Conservation (phyloP, 2,329 filamentous ascomycete species). For the Venturia nashicola region DNA sequence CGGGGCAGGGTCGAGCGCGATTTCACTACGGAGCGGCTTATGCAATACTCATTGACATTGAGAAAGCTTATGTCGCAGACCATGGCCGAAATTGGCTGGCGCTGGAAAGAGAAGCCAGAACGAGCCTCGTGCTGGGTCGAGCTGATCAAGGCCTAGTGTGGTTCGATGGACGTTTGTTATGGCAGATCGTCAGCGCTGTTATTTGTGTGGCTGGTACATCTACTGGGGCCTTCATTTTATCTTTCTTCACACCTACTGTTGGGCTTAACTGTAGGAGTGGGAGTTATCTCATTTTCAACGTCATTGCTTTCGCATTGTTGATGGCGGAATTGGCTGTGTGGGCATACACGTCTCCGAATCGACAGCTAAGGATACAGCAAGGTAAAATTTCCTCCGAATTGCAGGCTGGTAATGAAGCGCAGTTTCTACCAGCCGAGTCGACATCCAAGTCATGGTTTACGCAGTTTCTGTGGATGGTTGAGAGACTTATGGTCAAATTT, state of each 20-base stretch:
- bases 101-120: conserved; percentile 1
- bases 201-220: conserved; percentile 1
- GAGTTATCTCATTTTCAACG: conserved; percentile 5
- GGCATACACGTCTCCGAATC: neutral
- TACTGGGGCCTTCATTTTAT: conserved; percentile 7
- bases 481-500: neutral
- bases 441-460: neutral
- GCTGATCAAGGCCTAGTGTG: conserved; percentile 6
- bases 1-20: conserved; percentile 7
- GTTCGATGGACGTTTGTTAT: conserved; percentile 8
- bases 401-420: neutral
- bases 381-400: neutral
- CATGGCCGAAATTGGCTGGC: conserved; percentile 7
- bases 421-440: neutral
- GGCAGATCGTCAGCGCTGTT: conserved; percentile 4
- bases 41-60: conserved; percentile 9
- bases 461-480: neutral
- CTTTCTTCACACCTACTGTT: conserved; percentile 8
- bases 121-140: conserved; percentile 6
- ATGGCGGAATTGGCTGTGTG: conserved; percentile 4
- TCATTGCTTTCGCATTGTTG: conserved; percentile 2
- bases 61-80: conserved; percentile 8
- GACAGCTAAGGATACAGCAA: neutral
- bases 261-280: conserved; percentile 6
- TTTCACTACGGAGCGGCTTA: conserved; percentile 10